Evolutionary conservation across 2,329 filamentous ascomycete species (phyloP).

Genomic region (Dactylonectria estremocensis): DNA sequence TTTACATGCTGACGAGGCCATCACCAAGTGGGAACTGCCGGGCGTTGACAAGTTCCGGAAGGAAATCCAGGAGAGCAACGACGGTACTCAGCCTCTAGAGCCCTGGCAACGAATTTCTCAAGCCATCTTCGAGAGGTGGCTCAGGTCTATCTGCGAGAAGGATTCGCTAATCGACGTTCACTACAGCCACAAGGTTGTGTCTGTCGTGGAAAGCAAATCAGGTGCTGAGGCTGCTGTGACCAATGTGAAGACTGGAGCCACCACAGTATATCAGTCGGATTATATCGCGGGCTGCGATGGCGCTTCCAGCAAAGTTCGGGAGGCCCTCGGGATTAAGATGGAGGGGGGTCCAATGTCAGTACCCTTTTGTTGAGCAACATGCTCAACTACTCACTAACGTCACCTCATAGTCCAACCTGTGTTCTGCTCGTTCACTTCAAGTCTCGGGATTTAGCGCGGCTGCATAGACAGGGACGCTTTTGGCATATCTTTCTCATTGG

Average conservation of each 20-base stretch:
- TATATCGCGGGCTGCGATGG: slow-evolving; percentile 11
- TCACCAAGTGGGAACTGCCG: slow-evolving; percentile 9
- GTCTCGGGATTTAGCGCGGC: neutral
- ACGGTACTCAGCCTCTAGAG: slow-evolving; percentile 1
- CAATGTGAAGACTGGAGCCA: neutral
- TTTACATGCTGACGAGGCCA: neutral
- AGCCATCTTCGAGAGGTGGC: slow-evolving; percentile 11
- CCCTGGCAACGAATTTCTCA: slow-evolving; percentile 14
- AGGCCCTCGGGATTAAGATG: neutral
- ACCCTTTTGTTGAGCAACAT: neutral
- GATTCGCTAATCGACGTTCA: slow-evolving; percentile 7
- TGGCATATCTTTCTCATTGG: slow-evolving; percentile 11
- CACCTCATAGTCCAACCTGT: neutral
- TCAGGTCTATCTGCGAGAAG: slow-evolving; percentile 4
- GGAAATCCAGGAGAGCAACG: neutral
- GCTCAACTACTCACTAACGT: neutral
- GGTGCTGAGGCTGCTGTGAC: neutral
- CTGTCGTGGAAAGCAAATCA: neutral
- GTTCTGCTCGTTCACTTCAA: slow-evolving; percentile 13
- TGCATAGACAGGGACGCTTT: slow-evolving; percentile 4
- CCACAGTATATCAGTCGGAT: neutral
- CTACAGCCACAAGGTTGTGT: neutral
- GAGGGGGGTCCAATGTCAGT: neutral
- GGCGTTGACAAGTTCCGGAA: slow-evolving; percentile 1
- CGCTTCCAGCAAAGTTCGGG: slow-evolving; percentile 1